Percentiles rank a stretch among this genome's conserved stretches.
phyloP scores from a whole-genome alignment of 2,329 filamentous ascomycete species.

The Fusarium agapanthi region DNA sequence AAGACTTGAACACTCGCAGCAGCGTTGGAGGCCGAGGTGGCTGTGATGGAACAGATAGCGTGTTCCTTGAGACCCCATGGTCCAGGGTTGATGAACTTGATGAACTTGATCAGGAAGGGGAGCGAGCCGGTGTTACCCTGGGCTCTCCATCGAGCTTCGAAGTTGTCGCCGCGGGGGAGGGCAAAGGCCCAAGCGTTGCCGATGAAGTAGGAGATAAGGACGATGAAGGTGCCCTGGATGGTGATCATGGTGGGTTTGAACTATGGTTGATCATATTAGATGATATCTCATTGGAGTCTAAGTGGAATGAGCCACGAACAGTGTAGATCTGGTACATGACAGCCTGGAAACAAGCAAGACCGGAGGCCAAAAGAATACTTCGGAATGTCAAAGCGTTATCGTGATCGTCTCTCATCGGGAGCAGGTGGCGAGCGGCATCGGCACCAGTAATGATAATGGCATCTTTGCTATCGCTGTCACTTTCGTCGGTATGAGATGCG shows the following conservation, averaged over 20 bases:
- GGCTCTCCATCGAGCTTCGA: constrained; percentile 57
- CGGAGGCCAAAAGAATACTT: constrained; percentile 58
- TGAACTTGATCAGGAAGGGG: constrained; percentile 52
- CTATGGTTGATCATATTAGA: constrained; percentile 41
- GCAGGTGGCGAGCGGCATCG: constrained; percentile 58
- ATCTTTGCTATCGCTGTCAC: constrained; percentile 50
- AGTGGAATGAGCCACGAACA: constrained; percentile 44
- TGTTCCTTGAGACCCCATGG: constrained; percentile 66
- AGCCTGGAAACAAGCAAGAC: constrained; percentile 61
- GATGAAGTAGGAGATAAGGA: constrained; percentile 64
- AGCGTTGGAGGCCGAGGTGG: constrained; percentile 62
- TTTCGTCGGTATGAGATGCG: constrained; percentile 34
- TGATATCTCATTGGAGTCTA: rapidly evolving
- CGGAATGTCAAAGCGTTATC: constrained; percentile 63
- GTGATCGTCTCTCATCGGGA: constrained; percentile 63
- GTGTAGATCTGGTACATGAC: constrained; percentile 65
- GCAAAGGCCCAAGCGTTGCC: constrained; percentile 51
- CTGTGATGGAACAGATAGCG: constrained; percentile 61
- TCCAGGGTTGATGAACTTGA: constrained; percentile 60
- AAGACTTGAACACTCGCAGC: constrained; percentile 53
- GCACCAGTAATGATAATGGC: constrained; percentile 60
- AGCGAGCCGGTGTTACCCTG: constrained; percentile 51
- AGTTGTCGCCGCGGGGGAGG: constrained; percentile 62
- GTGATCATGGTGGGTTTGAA: constrained; percentile 61
- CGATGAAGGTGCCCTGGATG: constrained; percentile 64